Percentiles rank a stretch among this genome's conserved stretches.
Evolutionary conservation across 495 filamentous ascomycete genomes (phyloP).

Genomic region (Aspergillus avenaceus): DNA sequence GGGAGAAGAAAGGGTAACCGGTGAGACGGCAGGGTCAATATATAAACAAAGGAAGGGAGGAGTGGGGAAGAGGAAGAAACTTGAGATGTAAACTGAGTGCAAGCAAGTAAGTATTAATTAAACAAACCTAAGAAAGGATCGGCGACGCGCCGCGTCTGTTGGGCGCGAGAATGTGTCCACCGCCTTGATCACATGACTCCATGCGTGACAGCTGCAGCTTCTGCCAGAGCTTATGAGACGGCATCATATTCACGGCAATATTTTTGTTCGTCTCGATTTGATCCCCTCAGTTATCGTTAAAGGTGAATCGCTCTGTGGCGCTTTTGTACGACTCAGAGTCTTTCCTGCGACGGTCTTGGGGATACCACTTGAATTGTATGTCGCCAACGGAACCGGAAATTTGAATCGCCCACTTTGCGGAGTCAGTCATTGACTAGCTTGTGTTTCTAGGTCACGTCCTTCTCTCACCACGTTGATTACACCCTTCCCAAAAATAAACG

Average conservation of each 20-base stretch:
- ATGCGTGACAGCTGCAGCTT: constrained; percentile 21
- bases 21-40: not conserved
- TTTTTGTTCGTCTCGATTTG: not conserved
- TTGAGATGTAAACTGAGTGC: not conserved
- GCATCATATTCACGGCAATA: not conserved
- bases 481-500: not conserved
- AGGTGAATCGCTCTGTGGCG: not conserved
- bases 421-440: constrained; percentile 2
- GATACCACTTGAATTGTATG: not conserved
- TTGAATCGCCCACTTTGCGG: not conserved
- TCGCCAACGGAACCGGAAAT: not conserved
- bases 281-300: not conserved
- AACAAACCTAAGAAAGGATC: constrained; percentile 17
- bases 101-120: constrained; percentile 3
- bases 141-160: constrained; percentile 21
- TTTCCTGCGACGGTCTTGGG: not conserved
- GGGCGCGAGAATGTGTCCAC: constrained; percentile 20
- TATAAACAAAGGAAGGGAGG: not conserved
- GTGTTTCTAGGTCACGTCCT: not conserved
- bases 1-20: too few species aligned
- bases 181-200: constrained; percentile 19
- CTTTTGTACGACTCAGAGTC: not conserved
- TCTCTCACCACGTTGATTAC: constrained; percentile 5
- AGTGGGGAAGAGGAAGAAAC: not conserved
- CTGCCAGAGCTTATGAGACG: constrained; percentile 9